These are phyloP conservation scores for Triangularia verruculosa DNA, from an alignment of 2,329 filamentous ascomycete species.

Conservation along the genomic window DNA sequence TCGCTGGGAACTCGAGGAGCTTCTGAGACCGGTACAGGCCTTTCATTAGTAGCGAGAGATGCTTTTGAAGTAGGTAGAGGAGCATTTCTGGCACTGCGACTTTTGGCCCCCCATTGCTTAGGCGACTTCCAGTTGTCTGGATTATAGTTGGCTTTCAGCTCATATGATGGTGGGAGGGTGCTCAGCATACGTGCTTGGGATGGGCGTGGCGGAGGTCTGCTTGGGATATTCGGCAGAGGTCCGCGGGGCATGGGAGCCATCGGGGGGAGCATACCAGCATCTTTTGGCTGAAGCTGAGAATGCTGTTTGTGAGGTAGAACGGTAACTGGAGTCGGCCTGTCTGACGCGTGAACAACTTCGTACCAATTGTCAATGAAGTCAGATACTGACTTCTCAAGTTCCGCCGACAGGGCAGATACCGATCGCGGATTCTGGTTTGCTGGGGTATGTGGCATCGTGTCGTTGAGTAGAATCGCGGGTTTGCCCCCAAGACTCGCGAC, in stretches of 20 bases:
- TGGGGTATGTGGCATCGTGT: constrained; percentile 12
- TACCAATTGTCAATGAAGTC: constrained; percentile 24
- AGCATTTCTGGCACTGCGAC: background rate
- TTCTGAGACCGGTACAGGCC: no score
- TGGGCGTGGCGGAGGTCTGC: background rate
- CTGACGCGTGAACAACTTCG: constrained; percentile 14
- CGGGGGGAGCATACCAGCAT: background rate
- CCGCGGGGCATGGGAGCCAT: background rate
- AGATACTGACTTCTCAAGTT: constrained; percentile 11
- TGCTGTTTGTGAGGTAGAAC: background rate
- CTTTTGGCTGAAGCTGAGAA: background rate
- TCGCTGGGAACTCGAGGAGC: no score
- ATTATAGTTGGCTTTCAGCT: constrained; percentile 5
- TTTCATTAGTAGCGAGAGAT: background rate
- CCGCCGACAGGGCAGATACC: background rate
- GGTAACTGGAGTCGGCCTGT: background rate
- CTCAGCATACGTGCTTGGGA: background rate
- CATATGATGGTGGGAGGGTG: constrained; percentile 17
- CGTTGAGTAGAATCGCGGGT: constrained; percentile 36
- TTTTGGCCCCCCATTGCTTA: constrained; percentile 41
- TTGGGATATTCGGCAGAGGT: background rate
- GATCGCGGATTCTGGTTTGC: background rate
- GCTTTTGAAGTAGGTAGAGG: background rate
- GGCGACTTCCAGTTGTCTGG: constrained; percentile 42
- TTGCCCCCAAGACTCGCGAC: background rate